Evolutionary conservation across 192 early-diverging fungal genomes (phyloP).

Genomic region (Endogone sp.): DNA sequence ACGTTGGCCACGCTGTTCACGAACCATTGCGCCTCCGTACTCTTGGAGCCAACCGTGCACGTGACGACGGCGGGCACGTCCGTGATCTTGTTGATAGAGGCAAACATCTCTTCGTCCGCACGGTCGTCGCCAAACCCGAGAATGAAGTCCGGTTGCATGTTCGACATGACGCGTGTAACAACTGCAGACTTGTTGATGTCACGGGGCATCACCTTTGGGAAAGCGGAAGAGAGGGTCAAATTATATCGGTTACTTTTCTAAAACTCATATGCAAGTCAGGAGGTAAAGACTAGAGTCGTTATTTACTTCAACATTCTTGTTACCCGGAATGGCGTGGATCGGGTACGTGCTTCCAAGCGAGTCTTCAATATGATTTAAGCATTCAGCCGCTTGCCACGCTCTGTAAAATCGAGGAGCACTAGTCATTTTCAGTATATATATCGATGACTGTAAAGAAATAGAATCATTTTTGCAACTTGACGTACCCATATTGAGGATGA

Average conservation of each 20-base stretch:
- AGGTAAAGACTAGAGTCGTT: too few species aligned
- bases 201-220: constrained; percentile 52
- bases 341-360: constrained; percentile 62
- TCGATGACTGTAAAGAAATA: background rate
- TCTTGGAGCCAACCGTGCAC: constrained; percentile 51
- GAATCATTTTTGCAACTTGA: background rate
- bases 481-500: constrained; percentile 45
- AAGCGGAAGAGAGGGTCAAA: background rate
- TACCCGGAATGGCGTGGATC: constrained; percentile 63
- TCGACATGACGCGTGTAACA: constrained; percentile 53
- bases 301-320: constrained; percentile 61
- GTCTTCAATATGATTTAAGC: constrained; percentile 79
- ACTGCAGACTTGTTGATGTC: constrained; percentile 66
- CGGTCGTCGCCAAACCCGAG: constrained; percentile 74
- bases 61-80: constrained; percentile 34
- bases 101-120: constrained; percentile 81
- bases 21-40: constrained; percentile 51
- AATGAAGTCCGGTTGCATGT: constrained; percentile 64
- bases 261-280: too few species aligned
- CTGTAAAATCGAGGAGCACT: constrained; percentile 8
- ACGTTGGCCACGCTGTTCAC: constrained; percentile 37
- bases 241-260: background rate
- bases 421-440: too few species aligned
- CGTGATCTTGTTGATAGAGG: constrained; percentile 46
- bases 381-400: constrained; percentile 79